Evolutionary conservation across 345 rosid genomes (phyloP), one percentile per base, ranked within the genome.

Genomic region (Hypericum androsaemum): DNA sequence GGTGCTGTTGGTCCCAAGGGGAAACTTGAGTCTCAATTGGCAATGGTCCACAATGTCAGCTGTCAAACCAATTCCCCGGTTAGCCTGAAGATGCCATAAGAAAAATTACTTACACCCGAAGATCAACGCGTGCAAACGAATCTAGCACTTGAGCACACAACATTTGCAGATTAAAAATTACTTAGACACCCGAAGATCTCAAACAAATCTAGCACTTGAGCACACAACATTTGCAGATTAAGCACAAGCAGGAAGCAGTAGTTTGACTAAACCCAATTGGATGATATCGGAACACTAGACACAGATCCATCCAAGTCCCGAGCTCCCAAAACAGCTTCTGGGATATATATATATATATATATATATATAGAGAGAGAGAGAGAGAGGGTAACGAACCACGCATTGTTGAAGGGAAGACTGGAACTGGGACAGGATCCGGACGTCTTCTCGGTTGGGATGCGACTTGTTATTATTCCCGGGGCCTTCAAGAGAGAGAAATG

Each of bases 1-100:
- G 52, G 95, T 81, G 74, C 98, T 92, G 71, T 92, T 88, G 45
- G 95, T 92, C 76, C 95, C 95, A 59, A 71, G 50, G 36, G 98
- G 98, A 62, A 92, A 92, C 78, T 82, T 84, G 39, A 92, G 92
- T 57, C 70, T 67, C 68, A 92, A 63, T 46, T 81, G 81, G 72
- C 98, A 92, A 43, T 83, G 94, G 63, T 88, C 94, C 13, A 72
- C 64, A 16, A 81, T 70, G 44, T 77, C 72, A 6, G 94, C 86
- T 22, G 88, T 64, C 51, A 88, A 84, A 70, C 98, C 96, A 52
- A 88, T 84, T 43, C 98, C 98, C 70, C 94, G 83, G 57, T 81
- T 71, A 7, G 81, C 88, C 96, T 92, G 70, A 69, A 70, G 42
- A 41, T 41, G 15, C 15, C 44, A 41, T 14, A 10, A 46, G 7